Conservation (phyloP, 2,329 filamentous ascomycete species). For the Cucurbitaria berberidis region DNA sequence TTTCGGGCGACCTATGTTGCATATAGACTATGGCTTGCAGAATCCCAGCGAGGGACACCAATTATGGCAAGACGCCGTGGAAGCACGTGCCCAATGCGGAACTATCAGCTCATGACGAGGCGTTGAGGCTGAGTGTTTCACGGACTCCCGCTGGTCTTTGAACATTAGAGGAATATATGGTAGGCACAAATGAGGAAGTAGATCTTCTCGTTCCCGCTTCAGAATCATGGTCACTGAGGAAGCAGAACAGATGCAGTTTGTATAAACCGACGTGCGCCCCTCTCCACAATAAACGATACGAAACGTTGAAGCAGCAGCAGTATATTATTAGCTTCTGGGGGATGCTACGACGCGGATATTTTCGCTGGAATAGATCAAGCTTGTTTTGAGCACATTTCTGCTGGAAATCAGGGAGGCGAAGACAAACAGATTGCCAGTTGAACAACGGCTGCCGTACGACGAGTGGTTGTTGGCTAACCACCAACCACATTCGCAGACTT, state of each 20-base stretch:
- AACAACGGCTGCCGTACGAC: slow-evolving; percentile 29
- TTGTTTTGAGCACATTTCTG: slow-evolving; percentile 12
- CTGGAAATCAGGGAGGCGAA: neutral
- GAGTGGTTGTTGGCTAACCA: slow-evolving; percentile 28
- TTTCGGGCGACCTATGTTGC: neutral
- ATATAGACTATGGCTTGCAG: neutral
- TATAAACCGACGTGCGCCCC: neutral
- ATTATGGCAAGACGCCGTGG: neutral
- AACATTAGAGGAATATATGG: neutral
- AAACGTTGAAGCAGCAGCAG: too few relatives aligned
- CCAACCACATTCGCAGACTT: slow-evolving; percentile 8
- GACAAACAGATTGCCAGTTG: slow-evolving; percentile 7
- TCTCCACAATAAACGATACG: neutral
- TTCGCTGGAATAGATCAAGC: slow-evolving; percentile 25
- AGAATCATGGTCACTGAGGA: neutral
- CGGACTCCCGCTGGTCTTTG: neutral
- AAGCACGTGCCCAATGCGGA: neutral
- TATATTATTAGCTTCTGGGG: slow-evolving; percentile 24
- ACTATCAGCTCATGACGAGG: neutral
- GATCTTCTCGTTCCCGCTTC: neutral
- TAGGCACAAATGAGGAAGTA: neutral
- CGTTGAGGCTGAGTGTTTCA: neutral
- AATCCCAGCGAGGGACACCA: neutral
- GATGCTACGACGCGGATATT: slow-evolving; percentile 16
- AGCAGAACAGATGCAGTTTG: neutral